Evolutionary conservation across 192 early-diverging fungal species (phyloP).

Genomic region (Linnemannia hyalina): DNA sequence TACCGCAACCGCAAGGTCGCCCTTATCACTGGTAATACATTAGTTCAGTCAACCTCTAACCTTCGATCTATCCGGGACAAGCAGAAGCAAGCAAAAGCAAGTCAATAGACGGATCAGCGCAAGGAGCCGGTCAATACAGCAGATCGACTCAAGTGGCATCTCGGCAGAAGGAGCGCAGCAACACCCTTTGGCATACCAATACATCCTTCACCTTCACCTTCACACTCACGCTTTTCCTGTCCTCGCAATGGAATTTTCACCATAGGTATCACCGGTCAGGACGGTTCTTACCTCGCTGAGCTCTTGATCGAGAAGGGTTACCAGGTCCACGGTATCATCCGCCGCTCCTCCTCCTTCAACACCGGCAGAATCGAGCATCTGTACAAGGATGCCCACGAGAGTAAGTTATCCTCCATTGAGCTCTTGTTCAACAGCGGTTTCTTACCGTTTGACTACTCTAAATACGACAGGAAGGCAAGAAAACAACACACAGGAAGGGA

Average conservation of each 20-base stretch:
- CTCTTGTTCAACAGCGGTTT: background rate
- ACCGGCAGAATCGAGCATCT: conserved; percentile 85
- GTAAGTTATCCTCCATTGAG: conserved; percentile 48
- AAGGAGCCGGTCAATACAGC: background rate
- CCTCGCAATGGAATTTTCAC: background rate
- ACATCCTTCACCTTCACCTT: background rate
- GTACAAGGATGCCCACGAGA: conserved; percentile 78
- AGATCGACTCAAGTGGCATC: background rate
- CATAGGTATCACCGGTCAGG: conserved; percentile 85
- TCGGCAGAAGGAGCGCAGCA: background rate
- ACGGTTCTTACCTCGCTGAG: conserved; percentile 83
- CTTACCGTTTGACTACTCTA: too few relatives aligned
- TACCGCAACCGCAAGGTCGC: conserved; percentile 73
- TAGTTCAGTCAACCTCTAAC: background rate
- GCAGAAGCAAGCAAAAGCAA: background rate
- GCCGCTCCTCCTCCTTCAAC: conserved; percentile 87
- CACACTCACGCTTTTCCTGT: background rate
- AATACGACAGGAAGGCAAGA: too few relatives aligned
- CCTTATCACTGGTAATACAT: conserved; percentile 67
- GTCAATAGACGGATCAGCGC: background rate
- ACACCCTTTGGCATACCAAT: background rate
- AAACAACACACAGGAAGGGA: too few relatives aligned
- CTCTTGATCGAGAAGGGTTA: conserved; percentile 82
- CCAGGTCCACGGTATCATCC: conserved; percentile 84
- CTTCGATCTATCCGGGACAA: background rate